Evolutionary conservation across 164 flowering plant species (phyloP), one percentile per base, ranked within the genome.

Genomic region (Macadamia integrifolia): DNA sequence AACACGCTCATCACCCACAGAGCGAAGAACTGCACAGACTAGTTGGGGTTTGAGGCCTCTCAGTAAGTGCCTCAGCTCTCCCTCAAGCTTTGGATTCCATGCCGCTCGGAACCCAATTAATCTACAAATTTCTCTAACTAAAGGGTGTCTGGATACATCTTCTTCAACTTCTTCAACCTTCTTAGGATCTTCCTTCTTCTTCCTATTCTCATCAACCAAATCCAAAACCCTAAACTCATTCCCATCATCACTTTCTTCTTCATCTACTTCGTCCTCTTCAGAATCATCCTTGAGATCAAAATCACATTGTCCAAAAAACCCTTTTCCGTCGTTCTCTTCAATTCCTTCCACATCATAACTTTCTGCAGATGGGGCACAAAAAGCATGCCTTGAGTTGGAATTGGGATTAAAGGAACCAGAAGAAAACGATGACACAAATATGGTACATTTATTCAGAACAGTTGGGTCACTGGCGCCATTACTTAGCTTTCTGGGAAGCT

Each of bases 11-110:
- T 93, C 97, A 6, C 66, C 66, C 68, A 77, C 92, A 31, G 78
- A 79, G 12, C 73, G 83, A 40, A 91, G 78, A 35, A 91, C 97
- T 6, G 93, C 93, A 76, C 88, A 92, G 42, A 94, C 88, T 65
- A 84, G 92, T 6, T 64, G 57, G 28, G 96, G 93, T 68, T 88
- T 94, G 57, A 92, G 82, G 70, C 88, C 79, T 78, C 93, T 83
- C n/a, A 94, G 69, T 43, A 90, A 40, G 60, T 84, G 75, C 74
- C 82, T 85, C 76, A 94, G 61, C 48, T 90, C 75, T 7, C 79
- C 78, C 76, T 94, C 97, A 31, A 82, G 84, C 65, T 87, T 78
- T 1, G 88, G 81, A 61, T 78, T 85, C 98, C 97, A 94, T 12
- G 66, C 70, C 4, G 84, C 82, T 64, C 83, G 65, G 23, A 67